Conservation (phyloP, 768 basidiomycete species). For the Punctularia strigosozonata region DNA sequence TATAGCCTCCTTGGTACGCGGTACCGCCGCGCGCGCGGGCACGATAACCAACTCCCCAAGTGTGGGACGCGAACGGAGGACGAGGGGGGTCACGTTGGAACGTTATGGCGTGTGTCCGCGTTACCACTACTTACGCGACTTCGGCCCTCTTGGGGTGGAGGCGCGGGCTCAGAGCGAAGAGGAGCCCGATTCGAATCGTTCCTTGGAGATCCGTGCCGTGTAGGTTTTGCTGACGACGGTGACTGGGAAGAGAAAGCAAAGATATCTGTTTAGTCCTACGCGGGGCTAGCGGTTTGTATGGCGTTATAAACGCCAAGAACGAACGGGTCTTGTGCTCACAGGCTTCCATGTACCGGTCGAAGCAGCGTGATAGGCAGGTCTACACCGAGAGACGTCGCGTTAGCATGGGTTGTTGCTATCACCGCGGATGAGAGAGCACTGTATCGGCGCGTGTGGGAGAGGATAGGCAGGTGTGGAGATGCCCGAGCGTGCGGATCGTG, state of each 20-base stretch:
- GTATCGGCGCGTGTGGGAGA: no score
- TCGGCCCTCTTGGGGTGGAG: not conserved
- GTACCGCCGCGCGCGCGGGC: no score
- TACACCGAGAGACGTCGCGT: constrained; percentile 19
- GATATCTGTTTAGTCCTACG: not conserved
- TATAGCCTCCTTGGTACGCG: no score
- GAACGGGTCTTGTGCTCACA: constrained; percentile 54
- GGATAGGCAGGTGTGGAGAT: not conserved
- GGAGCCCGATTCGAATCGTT: constrained; percentile 22
- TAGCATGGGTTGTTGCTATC: not conserved
- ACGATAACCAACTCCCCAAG: no score
- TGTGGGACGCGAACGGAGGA: no score
- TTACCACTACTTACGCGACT: no score
- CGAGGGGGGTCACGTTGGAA: no score
- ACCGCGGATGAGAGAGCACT: no score
- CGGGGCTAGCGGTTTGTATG: no score
- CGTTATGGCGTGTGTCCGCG: no score
- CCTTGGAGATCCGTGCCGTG: constrained; percentile 41
- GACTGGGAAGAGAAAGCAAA: constrained; percentile 31
- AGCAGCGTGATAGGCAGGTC: constrained; percentile 67
- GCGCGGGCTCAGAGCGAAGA: not conserved
- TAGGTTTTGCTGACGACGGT: constrained; percentile 70
- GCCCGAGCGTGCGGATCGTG: not conserved
- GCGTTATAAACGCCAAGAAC: not conserved
- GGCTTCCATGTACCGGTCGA: constrained; percentile 78